phyloP scores from a whole-genome alignment of 2,329 filamentous ascomycete species.

The Westerdykella ornata region DNA sequence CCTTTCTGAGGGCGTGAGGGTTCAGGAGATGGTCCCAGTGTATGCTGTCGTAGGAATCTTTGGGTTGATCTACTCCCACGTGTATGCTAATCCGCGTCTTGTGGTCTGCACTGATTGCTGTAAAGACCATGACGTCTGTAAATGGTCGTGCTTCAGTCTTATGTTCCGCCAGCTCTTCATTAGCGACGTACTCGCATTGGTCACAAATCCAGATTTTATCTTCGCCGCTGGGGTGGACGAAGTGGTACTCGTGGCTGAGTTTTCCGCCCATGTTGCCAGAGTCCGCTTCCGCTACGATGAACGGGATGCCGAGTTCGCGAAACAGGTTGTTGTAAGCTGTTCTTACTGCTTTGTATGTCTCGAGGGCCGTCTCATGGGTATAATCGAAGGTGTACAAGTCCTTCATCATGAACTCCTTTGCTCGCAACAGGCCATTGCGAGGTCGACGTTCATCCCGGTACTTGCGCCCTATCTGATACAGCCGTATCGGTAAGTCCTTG shows the following conservation, averaged over 20 bases:
- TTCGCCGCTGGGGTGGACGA: constrained; percentile 71
- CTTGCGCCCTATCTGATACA: constrained; percentile 92
- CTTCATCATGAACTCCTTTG: constrained; percentile 95
- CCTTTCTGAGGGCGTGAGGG: constrained; percentile 58
- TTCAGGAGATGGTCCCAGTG: constrained; percentile 42
- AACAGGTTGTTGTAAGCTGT: constrained; percentile 71
- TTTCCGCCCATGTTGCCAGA: constrained; percentile 95
- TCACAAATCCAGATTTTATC: constrained; percentile 74
- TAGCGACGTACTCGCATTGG: constrained; percentile 68
- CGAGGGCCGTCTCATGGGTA: constrained; percentile 59
- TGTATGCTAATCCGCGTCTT: constrained; percentile 59
- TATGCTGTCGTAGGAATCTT: background rate
- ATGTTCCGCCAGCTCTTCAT: constrained; percentile 68
- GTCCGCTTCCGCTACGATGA: constrained; percentile 78
- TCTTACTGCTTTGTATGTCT: constrained; percentile 71
- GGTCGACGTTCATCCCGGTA: constrained; percentile 90
- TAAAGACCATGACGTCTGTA: constrained; percentile 44
- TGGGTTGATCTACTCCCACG: constrained; percentile 7
- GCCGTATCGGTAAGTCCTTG: constrained; percentile 72
- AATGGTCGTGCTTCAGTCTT: background rate
- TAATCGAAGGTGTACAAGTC: constrained; percentile 94
- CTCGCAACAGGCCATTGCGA: constrained; percentile 77
- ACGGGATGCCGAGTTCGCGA: constrained; percentile 72
- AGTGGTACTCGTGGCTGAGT: constrained; percentile 91
- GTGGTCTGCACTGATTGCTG: constrained; percentile 61